Base-by-base conservation (phyloP, 208 protist species). In the Angomonas deanei region DNA sequence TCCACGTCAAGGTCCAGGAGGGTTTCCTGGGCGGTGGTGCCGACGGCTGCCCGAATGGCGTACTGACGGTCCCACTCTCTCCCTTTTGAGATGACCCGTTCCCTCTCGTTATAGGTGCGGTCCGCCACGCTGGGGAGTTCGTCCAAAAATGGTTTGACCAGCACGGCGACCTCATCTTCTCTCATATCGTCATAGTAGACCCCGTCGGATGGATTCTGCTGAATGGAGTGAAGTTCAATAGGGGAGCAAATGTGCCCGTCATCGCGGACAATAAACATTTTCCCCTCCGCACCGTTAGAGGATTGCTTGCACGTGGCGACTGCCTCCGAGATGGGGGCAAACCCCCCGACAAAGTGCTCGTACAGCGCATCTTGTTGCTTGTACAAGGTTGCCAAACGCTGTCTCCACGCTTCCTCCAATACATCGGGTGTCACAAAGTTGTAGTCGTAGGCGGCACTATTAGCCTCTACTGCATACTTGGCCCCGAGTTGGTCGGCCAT, bases 11-110 rank as follows among this genome's bases (percentile, higher is more conserved):
- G 64, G 53, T 86, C 78, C 10, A 93, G 71, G 30, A 93, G 64
- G 2, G 83, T 81, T 68, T 93, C 86, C 76, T 93, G 86, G 34
- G 60, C 74, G 3, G 80, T 88, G 8, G 68, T 15, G 21, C 86
- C 86, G 2, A 86, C 68, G 8, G 70, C 76, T 15, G 55, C 23
- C 2, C 70, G 74, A 54, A 93, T 76, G 11, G 86, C 86, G n/a
- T 78, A 56, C 61, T 93, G 86, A 3, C 86, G 80, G 67, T 93
- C 82, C 83, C 86, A 90, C 64, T 93, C 86, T 0, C 86, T 69
- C 2, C 83, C 82, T 38, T 77, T 82, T 0, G 78, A 70, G 56
- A 77, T 71, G 17, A 67, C 64, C 8, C 80, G 80, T 33, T 31
- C 36, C 8, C 15, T 13, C 33, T 56, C 67, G 70, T 63, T 24